Percentiles rank a stretch among this genome's conserved stretches.
Evolutionary conservation across 768 basidiomycete species (phyloP).

Genomic region (Aureoboletus auriporus): DNA sequence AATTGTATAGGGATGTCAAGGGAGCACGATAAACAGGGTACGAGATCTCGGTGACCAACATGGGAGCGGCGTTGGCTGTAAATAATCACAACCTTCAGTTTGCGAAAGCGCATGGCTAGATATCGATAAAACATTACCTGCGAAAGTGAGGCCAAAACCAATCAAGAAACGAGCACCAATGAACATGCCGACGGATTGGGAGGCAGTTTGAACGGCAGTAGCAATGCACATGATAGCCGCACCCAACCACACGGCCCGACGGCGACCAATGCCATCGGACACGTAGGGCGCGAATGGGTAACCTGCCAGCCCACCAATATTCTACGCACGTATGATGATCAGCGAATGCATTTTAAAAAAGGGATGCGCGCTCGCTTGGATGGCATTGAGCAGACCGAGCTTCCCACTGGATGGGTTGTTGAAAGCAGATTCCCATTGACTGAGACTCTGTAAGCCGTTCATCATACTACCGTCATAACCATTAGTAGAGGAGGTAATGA

Average conservation of each 20-base stretch:
- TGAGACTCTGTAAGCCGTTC: conserved; percentile 71
- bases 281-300: conserved; percentile 70
- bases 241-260: conserved; percentile 61
- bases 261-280: conserved; percentile 69
- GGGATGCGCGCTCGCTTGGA: conserved; percentile 44
- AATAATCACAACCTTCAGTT: conserved; percentile 2
- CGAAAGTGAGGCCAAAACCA: conserved; percentile 74
- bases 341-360: background rate
- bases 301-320: conserved; percentile 63
- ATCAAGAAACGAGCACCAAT: conserved; percentile 77
- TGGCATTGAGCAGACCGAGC: conserved; percentile 69
- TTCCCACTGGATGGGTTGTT: conserved; percentile 48
- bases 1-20: conserved; percentile 76
- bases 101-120: background rate
- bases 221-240: conserved; percentile 66
- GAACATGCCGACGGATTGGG: conserved; percentile 72
- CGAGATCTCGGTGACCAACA: conserved; percentile 78
- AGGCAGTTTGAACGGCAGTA: conserved; percentile 63
- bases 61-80: conserved; percentile 67
- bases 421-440: conserved; percentile 63
- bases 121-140: conserved; percentile 28
- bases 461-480: conserved; percentile 78
- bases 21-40: conserved; percentile 81
- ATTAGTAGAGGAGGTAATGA: conserved; percentile 73
- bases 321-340: conserved; percentile 35